Evolutionary conservation across 805 yeast species (phyloP), one percentile per base, ranked within the genome.

Genomic region (Candida maris): DNA sequence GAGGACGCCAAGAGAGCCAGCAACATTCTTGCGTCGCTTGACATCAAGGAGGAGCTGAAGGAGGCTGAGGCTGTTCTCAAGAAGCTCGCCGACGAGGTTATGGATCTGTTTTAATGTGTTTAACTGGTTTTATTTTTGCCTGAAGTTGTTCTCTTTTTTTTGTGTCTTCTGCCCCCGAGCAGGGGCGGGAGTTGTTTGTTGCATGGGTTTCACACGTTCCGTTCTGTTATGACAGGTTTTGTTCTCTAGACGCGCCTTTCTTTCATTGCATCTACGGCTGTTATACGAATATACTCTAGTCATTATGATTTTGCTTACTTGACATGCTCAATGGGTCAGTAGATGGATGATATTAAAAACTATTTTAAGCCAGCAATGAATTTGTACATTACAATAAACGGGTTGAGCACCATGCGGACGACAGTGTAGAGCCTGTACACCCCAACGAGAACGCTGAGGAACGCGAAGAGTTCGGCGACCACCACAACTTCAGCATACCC

Each of bases 1-100:
- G 49, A 48, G 21, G 58, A 51, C 35, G 28, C 44, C 14, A 39
- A 45, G 32, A 42, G 38, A 27, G 45, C 59, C n/a, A 24, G 46
- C 27, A 41, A 49, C 7, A 40, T 47, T 30, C 52, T 47, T 7
- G 30, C 54, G 13, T 37, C 45, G 36, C 49, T 51, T n/a, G 55
- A 54, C 25, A 35, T 46, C 14, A 39, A 40, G 17, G 47, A 38
- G 6, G 17, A 45, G 25, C 52, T 50, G 38, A 46, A 44, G 32
- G 54, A 50, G 39, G 30, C 54, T 23, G 39, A 43, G 27, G 32
- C 38, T 19, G 34, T 54, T 20, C 25, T 54, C 35, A 40, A 45
- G 19, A 50, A 53, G 25, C 46, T 53, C 19, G 30, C 40, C 28
- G 44, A 42, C 13, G 53, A 39, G 20, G 46, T 49, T 31, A 29